Percentiles rank a stretch among this genome's conserved stretches.
Conservation (phyloP, 2,329 filamentous ascomycete genomes). For the Aspergillus fischeri region DNA sequence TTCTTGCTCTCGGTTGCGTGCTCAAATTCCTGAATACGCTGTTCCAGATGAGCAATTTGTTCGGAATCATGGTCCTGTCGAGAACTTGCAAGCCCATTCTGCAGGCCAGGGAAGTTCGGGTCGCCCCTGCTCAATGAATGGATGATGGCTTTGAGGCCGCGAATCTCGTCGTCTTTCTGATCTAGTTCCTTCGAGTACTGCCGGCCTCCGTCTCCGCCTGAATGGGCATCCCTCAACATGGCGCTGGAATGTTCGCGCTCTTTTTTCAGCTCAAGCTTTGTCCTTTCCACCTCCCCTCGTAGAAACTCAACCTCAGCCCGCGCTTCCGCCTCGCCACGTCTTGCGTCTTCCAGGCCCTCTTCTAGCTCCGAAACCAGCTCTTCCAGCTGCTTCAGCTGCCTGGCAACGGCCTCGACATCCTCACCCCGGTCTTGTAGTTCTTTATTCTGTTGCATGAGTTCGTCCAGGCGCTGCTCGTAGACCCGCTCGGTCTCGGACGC, state of each 20-base stretch:
- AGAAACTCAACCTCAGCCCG: slow-evolving; percentile 94
- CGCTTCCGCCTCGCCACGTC: slow-evolving; percentile 90
- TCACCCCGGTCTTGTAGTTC: slow-evolving; percentile 78
- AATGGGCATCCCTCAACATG: slow-evolving; percentile 52
- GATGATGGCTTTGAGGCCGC: slow-evolving; percentile 95
- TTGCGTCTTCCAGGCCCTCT: slow-evolving; percentile 90
- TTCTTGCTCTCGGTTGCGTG: slow-evolving; percentile 68
- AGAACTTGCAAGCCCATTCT: slow-evolving; percentile 22
- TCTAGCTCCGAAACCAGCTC: slow-evolving; percentile 95
- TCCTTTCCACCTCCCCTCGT: slow-evolving; percentile 88
- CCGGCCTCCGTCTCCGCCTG: slow-evolving; percentile 39
- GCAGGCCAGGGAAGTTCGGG: slow-evolving; percentile 24
- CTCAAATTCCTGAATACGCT: slow-evolving; percentile 75
- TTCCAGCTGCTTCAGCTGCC: slow-evolving; percentile 89
- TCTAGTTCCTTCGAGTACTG: slow-evolving; percentile 69
- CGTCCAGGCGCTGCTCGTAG: slow-evolving; percentile 64
- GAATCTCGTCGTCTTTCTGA: slow-evolving; percentile 94
- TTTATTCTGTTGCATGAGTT: slow-evolving; percentile 72
- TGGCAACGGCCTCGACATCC: slow-evolving; percentile 86
- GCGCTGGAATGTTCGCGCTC: slow-evolving; percentile 79
- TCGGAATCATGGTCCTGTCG: slow-evolving; percentile 47
- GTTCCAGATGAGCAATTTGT: slow-evolving; percentile 64
- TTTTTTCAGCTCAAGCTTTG: slow-evolving; percentile 77
- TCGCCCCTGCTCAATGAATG: slow-evolving; percentile 78
- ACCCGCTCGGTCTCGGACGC: slow-evolving; percentile 91